A percentile compares a stretch with the other conserved stretches of the same genome.
These are phyloP conservation scores for Gonapodya sp. DNA, from an alignment of 192 early-diverging fungal genomes.

Conservation along the genomic window DNA sequence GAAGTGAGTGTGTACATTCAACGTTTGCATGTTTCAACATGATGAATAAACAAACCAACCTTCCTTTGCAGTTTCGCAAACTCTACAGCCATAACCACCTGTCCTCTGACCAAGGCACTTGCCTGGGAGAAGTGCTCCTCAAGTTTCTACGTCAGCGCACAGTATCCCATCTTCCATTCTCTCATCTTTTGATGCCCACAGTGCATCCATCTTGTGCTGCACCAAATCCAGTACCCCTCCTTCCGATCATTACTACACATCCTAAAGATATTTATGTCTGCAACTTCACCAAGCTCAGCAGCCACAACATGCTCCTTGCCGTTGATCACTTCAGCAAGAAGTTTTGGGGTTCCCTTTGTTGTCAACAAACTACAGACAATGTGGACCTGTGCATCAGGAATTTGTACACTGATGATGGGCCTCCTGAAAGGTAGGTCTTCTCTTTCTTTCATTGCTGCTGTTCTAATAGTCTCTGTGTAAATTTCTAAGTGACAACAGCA, in stretches of 20 bases:
- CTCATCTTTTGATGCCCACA: not conserved
- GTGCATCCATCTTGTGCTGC: not conserved
- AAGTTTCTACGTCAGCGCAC: not conserved
- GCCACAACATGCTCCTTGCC: not conserved
- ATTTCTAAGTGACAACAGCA: too few species aligned
- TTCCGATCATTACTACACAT: constrained; percentile 2
- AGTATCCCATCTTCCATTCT: not conserved
- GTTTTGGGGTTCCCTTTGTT: too few species aligned
- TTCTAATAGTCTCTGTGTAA: too few species aligned
- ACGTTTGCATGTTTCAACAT: not conserved
- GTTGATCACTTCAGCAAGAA: not conserved
- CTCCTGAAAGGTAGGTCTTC: too few species aligned
- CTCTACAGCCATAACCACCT: not conserved
- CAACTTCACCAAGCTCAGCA: constrained; percentile 1
- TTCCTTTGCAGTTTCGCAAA: not conserved
- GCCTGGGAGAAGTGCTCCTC: not conserved
- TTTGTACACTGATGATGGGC: too few species aligned
- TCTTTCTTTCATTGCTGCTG: too few species aligned
- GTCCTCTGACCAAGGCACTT: not conserved
- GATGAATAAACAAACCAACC: not conserved
- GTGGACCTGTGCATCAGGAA: too few species aligned
- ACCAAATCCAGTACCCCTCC: not conserved
- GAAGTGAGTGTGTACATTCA: not conserved
- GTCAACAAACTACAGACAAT: too few species aligned
- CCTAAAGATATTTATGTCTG: not conserved